These are phyloP conservation scores for Toxicodendron radicans DNA, from an alignment of 345 rosid species.

Conservation along the genomic window DNA sequence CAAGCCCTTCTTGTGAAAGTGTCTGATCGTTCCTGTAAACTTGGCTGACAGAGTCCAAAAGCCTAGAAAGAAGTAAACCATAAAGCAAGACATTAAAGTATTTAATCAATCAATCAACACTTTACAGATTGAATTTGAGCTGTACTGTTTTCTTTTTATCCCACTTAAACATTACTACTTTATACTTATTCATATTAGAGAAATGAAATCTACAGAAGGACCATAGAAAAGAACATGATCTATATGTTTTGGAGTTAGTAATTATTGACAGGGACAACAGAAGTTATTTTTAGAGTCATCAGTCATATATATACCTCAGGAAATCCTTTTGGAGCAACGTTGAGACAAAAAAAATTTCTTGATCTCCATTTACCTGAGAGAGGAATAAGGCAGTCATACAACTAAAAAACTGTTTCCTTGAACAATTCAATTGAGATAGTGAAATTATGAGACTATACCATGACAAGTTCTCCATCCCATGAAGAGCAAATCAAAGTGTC, in stretches of 20 bases:
- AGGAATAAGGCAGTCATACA: neutral
- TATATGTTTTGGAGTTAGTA: no score
- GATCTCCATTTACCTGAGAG: slow-evolving; percentile 72
- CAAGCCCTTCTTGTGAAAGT: slow-evolving; percentile 37
- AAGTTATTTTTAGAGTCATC: neutral
- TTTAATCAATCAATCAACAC: neutral
- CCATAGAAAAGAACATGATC: no score
- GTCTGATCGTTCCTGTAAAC: slow-evolving; percentile 52
- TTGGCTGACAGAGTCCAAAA: slow-evolving; percentile 48
- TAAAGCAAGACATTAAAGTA: neutral
- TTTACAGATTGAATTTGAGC: no score
- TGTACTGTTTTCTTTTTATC: no score
- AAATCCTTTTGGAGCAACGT: slow-evolving; percentile 54
- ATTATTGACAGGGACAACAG: no score
- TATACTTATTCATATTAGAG: no score
- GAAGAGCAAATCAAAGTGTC: slow-evolving; percentile 62
- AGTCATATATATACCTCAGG: slow-evolving; percentile 42
- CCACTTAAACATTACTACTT: no score
- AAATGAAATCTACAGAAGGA: no score
- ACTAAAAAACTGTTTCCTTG: neutral
- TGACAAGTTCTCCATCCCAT: slow-evolving; percentile 66
- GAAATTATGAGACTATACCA: slow-evolving; percentile 41
- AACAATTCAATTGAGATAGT: slow-evolving; percentile 7
- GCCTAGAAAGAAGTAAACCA: slow-evolving; percentile 37
- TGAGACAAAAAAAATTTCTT: slow-evolving; percentile 63